A percentile compares a stretch with the other conserved stretches of the same genome.
Evolutionary conservation across 2,329 filamentous ascomycete genomes (phyloP).

Genomic region (Elsinoe perseae): DNA sequence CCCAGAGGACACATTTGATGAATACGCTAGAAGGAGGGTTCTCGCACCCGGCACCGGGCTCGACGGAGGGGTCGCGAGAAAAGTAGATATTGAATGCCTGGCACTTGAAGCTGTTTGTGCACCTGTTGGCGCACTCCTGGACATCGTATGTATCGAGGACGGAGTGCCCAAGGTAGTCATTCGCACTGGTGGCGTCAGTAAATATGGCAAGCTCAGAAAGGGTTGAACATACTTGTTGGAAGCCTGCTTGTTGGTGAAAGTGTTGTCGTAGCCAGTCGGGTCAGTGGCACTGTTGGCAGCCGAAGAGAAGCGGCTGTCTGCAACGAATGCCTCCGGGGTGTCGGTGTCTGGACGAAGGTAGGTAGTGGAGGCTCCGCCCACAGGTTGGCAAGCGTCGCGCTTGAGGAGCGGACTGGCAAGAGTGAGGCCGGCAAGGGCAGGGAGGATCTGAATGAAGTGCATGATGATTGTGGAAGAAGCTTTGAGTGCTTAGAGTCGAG

Average conservation of each 20-base stretch:
- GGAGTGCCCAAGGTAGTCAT: slow-evolving; percentile 23
- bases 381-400: not conserved
- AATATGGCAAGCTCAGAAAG: not conserved
- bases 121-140: slow-evolving; percentile 8
- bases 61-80: slow-evolving; percentile 17
- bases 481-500: not conserved
- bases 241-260: slow-evolving; percentile 25
- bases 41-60: slow-evolving; percentile 18
- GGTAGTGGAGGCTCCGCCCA: not conserved
- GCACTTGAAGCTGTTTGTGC: slow-evolving; percentile 11
- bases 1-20: slow-evolving; percentile 21
- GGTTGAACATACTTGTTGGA: slow-evolving; percentile 19
- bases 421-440: not conserved
- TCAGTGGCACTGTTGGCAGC: slow-evolving; percentile 22
- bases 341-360: slow-evolving; percentile 7
- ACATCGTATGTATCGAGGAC: slow-evolving; percentile 15
- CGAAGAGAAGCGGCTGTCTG: slow-evolving; percentile 19
- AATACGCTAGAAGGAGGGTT: slow-evolving; percentile 18
- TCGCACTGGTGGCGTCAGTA: not conserved
- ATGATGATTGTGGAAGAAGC: not conserved
- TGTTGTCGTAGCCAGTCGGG: slow-evolving; percentile 23
- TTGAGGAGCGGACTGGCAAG: not conserved
- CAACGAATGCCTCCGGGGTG: slow-evolving; percentile 23
- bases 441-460: not conserved
- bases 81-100: slow-evolving; percentile 18